A percentile compares a stretch with the other conserved stretches of the same genome.
Evolutionary conservation across 768 basidiomycete species (phyloP).

Genomic region (Russula sp.): DNA sequence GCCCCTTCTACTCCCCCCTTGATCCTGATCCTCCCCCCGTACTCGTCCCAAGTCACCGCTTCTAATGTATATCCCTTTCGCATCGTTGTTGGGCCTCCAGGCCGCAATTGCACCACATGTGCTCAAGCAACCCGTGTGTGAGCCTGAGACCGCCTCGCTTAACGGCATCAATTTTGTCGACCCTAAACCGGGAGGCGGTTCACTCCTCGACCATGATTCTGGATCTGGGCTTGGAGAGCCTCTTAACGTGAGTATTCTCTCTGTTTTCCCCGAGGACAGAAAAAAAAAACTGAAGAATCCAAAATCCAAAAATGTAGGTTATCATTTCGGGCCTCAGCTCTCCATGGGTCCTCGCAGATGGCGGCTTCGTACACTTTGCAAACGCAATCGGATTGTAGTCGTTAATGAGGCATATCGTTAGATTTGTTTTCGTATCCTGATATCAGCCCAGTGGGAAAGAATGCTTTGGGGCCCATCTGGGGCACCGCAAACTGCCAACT

Average conservation of each 20-base stretch:
- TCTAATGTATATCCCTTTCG: slow-evolving; percentile 20
- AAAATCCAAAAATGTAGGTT: slow-evolving; percentile 16
- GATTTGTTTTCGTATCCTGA: not conserved
- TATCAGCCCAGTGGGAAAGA: slow-evolving; percentile 30
- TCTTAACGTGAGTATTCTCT: slow-evolving; percentile 22
- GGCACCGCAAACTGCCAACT: slow-evolving; percentile 42
- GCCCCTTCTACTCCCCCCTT: not conserved
- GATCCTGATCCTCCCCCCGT: not conserved
- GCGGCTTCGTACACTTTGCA: slow-evolving; percentile 23
- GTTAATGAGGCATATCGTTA: not conserved
- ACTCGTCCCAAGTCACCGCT: too few relatives aligned
- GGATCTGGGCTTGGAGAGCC: slow-evolving; percentile 24
- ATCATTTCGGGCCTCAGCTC: slow-evolving; percentile 28
- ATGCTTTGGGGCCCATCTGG: slow-evolving; percentile 38
- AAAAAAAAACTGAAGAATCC: not conserved
- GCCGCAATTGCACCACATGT: slow-evolving; percentile 6
- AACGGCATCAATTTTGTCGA: not conserved
- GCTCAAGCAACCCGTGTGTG: not conserved
- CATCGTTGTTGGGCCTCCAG: slow-evolving; percentile 12
- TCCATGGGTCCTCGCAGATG: slow-evolving; percentile 22
- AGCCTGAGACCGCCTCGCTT: not conserved
- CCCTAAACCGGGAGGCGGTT: slow-evolving; percentile 3
- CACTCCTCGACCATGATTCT: not conserved
- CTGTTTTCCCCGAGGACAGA: too few relatives aligned
- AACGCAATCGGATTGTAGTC: slow-evolving; percentile 29